Base-by-base conservation (phyloP, 2,329 filamentous ascomycete species). In the Monosporascus sp. region DNA sequence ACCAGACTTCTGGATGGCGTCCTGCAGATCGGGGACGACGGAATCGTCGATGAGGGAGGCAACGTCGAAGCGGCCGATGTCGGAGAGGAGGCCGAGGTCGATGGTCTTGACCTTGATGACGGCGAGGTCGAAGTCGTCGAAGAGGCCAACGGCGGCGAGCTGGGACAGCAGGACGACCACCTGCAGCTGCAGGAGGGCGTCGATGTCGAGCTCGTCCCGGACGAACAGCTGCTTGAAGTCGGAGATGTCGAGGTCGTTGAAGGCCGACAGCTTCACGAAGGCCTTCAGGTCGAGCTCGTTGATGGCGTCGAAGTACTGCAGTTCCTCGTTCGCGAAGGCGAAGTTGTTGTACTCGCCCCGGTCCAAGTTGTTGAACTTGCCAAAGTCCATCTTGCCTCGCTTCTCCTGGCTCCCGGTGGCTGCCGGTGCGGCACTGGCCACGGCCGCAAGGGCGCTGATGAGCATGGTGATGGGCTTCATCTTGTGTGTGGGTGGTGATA, bases 391-490 rank as follows among this genome's bases (percentile, higher is more conserved):
- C 2, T 6, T 8, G 25, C 6, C 43, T 41, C 61, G 60, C 60
- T 66, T 66, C 54, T 68, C 59, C 39, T 2, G 31, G 31, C 49
- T 24, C 25, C 48, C 35, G 25, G 49, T 54, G 24, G 47, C 52
- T 53, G 70, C 61, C 44, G 77, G 76, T 48, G 74, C 74, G 49
- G 76, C 76, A 50, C 64, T 59, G 56, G 67, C 73, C 56, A 78
- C 62, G 56, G 75, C 72, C 58, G 75, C 75, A 51, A 78, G 68
- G 53, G 69, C 68, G 64, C 72, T 67, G 63, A 71, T 63, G 66
- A 80, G 55, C 67, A 80, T 62, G 57, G 70, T 70, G 49, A 72
- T 65, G 68, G 70, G 66, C 73, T 79, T 77, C 77, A 80, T 80
- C 59, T 72, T 78, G 73, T 66, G 44, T 52, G 58, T 61, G 51